Evolutionary conservation across 2,329 filamentous ascomycete species (phyloP).

Genomic region (Davidsoniella australis): DNA sequence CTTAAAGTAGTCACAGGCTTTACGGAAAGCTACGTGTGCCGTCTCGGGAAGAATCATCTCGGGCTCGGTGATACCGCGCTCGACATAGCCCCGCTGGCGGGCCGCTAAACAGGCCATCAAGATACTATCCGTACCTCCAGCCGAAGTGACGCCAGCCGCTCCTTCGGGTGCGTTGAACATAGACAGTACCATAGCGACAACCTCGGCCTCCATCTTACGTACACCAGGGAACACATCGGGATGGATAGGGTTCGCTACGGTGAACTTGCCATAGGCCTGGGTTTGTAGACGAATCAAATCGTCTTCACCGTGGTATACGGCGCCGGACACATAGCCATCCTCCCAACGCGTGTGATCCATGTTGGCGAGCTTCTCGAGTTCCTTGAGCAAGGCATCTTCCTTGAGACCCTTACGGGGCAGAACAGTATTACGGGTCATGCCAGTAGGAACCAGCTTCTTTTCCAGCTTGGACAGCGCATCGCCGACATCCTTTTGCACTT

Average conservation of each 20-base stretch:
- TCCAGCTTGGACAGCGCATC: slow-evolving; percentile 69
- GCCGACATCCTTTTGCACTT: slow-evolving; percentile 70
- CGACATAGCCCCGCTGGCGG: slow-evolving; percentile 69
- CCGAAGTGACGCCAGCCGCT: slow-evolving; percentile 75
- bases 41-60: slow-evolving; percentile 97
- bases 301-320: slow-evolving; percentile 87
- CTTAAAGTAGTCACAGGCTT: slow-evolving; percentile 88
- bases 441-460: slow-evolving; percentile 61
- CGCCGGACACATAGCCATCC: slow-evolving; percentile 82
- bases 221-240: slow-evolving; percentile 97
- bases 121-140: slow-evolving; percentile 90
- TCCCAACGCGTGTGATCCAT: slow-evolving; percentile 97
- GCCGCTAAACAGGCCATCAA: slow-evolving; percentile 87
- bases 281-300: slow-evolving; percentile 70
- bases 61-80: slow-evolving; percentile 77
- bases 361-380: slow-evolving; percentile 59
- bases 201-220: slow-evolving; percentile 96
- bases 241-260: slow-evolving; percentile 90
- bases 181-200: slow-evolving; percentile 84
- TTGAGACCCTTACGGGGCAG: slow-evolving; percentile 75
- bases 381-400: slow-evolving; percentile 58
- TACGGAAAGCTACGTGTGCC: slow-evolving; percentile 89
- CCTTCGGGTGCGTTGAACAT: slow-evolving; percentile 81
- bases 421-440: slow-evolving; percentile 53
- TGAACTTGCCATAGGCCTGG: slow-evolving; percentile 86